Percentiles rank a stretch among this genome's conserved stretches.
Evolutionary conservation across 805 yeast genomes (phyloP).

Genomic region (Pichia membranifaciens): DNA sequence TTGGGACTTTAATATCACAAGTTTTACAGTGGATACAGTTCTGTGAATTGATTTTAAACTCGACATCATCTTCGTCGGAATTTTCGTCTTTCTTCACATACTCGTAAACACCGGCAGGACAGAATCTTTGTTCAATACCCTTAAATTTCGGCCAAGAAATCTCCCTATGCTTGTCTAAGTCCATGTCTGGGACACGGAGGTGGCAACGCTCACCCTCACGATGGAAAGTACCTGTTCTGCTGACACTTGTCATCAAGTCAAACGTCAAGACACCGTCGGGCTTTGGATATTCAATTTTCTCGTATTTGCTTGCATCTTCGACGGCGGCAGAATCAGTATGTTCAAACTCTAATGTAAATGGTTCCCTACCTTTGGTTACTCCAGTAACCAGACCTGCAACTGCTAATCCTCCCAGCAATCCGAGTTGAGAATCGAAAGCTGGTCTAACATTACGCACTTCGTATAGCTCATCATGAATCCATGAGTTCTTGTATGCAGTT

Average conservation of each 20-base stretch:
- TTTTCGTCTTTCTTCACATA: conserved; percentile 42
- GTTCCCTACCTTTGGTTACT: conserved; percentile 70
- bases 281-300: conserved; percentile 84
- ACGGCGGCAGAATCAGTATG: conserved; percentile 71
- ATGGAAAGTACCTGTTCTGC: conserved; percentile 94
- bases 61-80: conserved; percentile 61
- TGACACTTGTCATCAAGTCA: conserved; percentile 89
- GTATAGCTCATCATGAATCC: conserved; percentile 80
- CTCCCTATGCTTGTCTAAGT: conserved; percentile 59
- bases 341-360: conserved; percentile 76
- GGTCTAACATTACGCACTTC: conserved; percentile 91
- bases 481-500: conserved; percentile 60
- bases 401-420: conserved; percentile 72
- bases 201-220: conserved; percentile 93
- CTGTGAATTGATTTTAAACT: conserved; percentile 91
- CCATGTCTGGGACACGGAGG: conserved; percentile 62
- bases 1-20: conserved; percentile 94
- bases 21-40: conserved; percentile 98
- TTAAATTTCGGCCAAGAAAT: conserved; percentile 66
- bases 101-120: conserved; percentile 99
- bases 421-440: conserved; percentile 72
- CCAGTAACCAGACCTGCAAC: conserved; percentile 82
- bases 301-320: conserved; percentile 54
- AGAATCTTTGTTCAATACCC: conserved; percentile 88
- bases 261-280: conserved; percentile 93